Percentiles rank a stretch among this genome's conserved stretches.
Conservation (phyloP, 495 filamentous ascomycete genomes). For the Xylaria grammica region DNA sequence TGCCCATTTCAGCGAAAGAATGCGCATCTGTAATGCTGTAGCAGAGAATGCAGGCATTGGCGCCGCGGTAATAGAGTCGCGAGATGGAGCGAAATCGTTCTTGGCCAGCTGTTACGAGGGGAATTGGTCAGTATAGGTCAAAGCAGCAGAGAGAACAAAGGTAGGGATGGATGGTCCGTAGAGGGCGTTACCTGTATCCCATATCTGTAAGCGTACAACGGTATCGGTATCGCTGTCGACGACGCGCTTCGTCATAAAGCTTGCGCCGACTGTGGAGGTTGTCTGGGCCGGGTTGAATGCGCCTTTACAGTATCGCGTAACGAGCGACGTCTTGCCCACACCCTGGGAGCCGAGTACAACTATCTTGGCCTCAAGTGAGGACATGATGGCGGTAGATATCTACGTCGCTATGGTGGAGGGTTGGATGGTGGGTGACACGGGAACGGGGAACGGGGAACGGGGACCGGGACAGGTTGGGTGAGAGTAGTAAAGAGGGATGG, state of each 20-base stretch:
- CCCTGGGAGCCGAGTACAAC: conserved; percentile 89
- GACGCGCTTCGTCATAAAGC: conserved; percentile 91
- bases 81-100: conserved; percentile 95
- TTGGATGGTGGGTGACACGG: background rate
- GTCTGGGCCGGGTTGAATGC: conserved; percentile 72
- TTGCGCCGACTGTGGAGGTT: conserved; percentile 87
- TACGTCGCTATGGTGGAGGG: background rate
- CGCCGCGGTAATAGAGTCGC: conserved; percentile 91
- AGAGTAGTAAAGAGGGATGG: too few relatives aligned
- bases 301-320: conserved; percentile 84
- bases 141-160: background rate
- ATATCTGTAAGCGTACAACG: conserved; percentile 83
- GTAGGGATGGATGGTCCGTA: too few relatives aligned
- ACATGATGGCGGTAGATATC: conserved; percentile 36
- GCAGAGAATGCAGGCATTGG: conserved; percentile 89
- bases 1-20: conserved; percentile 91
- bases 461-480: too few relatives aligned
- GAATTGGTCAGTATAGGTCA: conserved; percentile 15
- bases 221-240: conserved; percentile 82
- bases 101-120: conserved; percentile 68
- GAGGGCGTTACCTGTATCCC: conserved; percentile 69
- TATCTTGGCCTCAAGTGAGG: conserved; percentile 87
- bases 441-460: too few relatives aligned
- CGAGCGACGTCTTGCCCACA: conserved; percentile 93
- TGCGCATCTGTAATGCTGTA: conserved; percentile 89